Base-by-base conservation (phyloP, 2,329 filamentous ascomycete species). In the Colletotrichum sublineola region DNA sequence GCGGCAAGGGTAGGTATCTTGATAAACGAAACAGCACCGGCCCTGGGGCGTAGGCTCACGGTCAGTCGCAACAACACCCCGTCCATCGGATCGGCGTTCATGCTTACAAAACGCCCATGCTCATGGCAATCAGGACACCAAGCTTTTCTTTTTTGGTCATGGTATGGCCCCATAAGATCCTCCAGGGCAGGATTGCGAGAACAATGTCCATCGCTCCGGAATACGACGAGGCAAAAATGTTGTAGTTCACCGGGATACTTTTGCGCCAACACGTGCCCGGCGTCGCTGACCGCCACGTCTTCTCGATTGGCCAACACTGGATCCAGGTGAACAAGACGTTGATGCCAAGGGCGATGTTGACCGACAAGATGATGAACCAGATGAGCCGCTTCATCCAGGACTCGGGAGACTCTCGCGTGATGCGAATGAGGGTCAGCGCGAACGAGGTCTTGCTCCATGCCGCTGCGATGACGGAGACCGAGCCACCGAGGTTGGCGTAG, bases 121-220 rank as follows among this genome's bases (percentile, higher is more conserved):
- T 83, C 84, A 85, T 74, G 11, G 83, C 83, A 1, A 82, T 73
- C 12, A 80, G 74, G 0, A 83, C 82, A 5, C 83, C 82, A 18
- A 83, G 71, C 65, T 84, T 84, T 60, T 85, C 83, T 71, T 80
- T 82, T 38, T 75, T 76, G 67, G 78, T 81, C 80, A 85, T 84
- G 9, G 78, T 79, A 18, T 83, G 75, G 1, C 77, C 77, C 82
- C 81, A 82, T 55, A 85, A 80, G 11, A 85, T 80, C 31, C 77
- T 80, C 83, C 81, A 84, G 0, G 83, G 84, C 3, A 85, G 71
- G 1, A 83, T 44, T 0, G 83, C 83, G 9, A 85, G 75, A 2
- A 81, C 68, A 15, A 85, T 79, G n/a, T 85, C 83, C 76, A 82
- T 81, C 1, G 74, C 71, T 0, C 79, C 81, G 2, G 81, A 82